Evolutionary conservation across 2,329 filamentous ascomycete species (phyloP).

Genomic region (Pseudogymnoascus sp.): DNA sequence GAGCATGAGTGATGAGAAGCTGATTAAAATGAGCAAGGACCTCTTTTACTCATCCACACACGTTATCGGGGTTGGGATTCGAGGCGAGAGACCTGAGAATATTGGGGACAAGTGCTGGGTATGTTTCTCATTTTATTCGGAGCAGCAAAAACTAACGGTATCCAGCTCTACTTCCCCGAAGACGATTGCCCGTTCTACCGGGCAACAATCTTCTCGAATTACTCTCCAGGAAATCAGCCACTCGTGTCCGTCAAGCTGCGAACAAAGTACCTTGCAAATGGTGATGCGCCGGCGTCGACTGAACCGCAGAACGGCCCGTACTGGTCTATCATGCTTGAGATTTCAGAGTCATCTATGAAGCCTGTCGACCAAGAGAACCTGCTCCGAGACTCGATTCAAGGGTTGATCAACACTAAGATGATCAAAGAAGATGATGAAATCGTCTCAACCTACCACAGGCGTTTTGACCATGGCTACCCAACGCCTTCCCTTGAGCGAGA

Average conservation of each 20-base stretch:
- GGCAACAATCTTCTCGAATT: conserved; percentile 99
- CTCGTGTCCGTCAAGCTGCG: conserved; percentile 72
- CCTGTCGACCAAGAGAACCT: conserved; percentile 80
- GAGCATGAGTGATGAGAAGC: conserved; percentile 78
- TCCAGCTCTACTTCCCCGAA: conserved; percentile 91
- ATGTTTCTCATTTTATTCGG: conserved; percentile 28
- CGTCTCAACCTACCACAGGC: conserved; percentile 94
- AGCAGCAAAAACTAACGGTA: conserved; percentile 19
- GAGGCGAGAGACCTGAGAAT: conserved; percentile 81
- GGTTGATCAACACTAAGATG: conserved; percentile 97
- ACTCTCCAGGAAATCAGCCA: conserved; percentile 97
- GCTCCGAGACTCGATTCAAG: conserved; percentile 85
- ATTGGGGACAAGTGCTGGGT: conserved; percentile 99
- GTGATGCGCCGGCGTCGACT: conserved; percentile 65
- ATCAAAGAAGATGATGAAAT: conserved; percentile 86
- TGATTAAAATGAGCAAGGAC: conserved; percentile 74
- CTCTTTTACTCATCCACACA: conserved; percentile 97
- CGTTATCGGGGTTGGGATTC: conserved; percentile 91
- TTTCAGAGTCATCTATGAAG: conserved; percentile 94
- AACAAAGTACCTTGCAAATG: conserved; percentile 77
- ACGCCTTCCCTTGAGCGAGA: conserved; percentile 93
- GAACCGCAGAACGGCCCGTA: conserved; percentile 83
- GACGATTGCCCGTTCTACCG: conserved; percentile 99
- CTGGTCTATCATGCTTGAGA: conserved; percentile 99
- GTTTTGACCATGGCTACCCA: conserved; percentile 97